Conservation (phyloP, 257 asterid genomes). For the Solanum lycopersicoides region DNA sequence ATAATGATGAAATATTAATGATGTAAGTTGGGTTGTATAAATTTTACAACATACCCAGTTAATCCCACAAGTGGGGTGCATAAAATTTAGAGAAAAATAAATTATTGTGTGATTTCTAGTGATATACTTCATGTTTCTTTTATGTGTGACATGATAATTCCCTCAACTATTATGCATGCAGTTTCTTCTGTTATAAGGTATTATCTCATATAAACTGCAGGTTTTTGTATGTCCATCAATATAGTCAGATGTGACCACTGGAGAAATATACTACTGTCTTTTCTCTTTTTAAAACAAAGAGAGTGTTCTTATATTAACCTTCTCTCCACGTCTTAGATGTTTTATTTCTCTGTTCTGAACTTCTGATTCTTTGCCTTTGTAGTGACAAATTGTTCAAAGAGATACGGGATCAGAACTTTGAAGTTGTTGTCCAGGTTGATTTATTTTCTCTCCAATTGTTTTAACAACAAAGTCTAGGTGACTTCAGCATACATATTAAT, state of each 20-base stretch:
- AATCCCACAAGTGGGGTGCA: background rate
- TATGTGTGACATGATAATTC: background rate
- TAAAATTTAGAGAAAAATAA: background rate
- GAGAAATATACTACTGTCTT: background rate
- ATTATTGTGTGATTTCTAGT: background rate
- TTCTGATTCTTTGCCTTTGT: background rate
- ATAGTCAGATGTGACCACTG: background rate
- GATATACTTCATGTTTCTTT: background rate
- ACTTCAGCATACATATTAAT: background rate
- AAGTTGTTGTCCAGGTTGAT: slow-evolving; percentile 95
- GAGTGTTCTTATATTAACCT: background rate
- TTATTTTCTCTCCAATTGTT: slow-evolving; percentile 5
- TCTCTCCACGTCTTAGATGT: background rate
- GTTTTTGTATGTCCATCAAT: background rate
- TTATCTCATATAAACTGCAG: background rate
- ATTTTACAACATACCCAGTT: background rate
- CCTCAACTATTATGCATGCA: background rate
- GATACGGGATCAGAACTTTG: slow-evolving; percentile 93
- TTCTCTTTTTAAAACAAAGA: background rate
- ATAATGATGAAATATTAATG: background rate
- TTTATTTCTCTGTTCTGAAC: background rate
- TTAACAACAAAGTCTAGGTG: background rate
- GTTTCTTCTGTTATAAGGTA: background rate
- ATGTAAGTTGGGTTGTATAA: background rate
- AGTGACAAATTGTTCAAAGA: slow-evolving; percentile 98